These are phyloP conservation scores for Lentinula detonsa DNA, from an alignment of 768 basidiomycete genomes.

Conservation along the genomic window DNA sequence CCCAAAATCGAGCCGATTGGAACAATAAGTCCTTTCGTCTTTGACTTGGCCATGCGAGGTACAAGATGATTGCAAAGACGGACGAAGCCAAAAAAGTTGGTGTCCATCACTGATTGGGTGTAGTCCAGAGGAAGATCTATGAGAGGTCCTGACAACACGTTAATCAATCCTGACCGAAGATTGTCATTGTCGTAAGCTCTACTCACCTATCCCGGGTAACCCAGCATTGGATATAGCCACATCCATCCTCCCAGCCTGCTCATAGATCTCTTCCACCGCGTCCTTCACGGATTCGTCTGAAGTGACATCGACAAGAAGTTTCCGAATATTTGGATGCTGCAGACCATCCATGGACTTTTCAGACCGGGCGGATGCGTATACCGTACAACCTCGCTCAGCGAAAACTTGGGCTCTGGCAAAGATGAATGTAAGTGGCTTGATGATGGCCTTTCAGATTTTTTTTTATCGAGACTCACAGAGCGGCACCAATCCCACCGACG, in stretches of 20 bases:
- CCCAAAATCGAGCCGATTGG: conserved; percentile 25
- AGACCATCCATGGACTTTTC: conserved; percentile 39
- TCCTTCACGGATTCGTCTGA: conserved; percentile 29
- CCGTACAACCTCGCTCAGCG: conserved; percentile 34
- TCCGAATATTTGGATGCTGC: conserved; percentile 25
- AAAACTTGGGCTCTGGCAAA: conserved; percentile 34
- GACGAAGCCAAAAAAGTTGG: conserved; percentile 21
- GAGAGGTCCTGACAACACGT: conserved; percentile 15
- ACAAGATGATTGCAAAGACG: conserved; percentile 21
- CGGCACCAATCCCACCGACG: conserved; percentile 43
- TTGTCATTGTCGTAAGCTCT: background rate
- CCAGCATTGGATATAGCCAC: conserved; percentile 53
- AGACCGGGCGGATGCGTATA: conserved; percentile 48
- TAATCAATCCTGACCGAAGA: background rate
- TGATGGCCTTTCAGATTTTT: no score
- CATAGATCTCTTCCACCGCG: conserved; percentile 34
- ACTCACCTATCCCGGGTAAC: conserved; percentile 1
- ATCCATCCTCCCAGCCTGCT: conserved; percentile 38
- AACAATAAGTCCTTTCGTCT: conserved; percentile 20
- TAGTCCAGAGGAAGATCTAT: conserved; percentile 20
- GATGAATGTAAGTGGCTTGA: background rate
- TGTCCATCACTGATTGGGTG: conserved; percentile 16
- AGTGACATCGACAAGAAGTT: conserved; percentile 37
- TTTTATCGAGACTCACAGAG: conserved; percentile 23
- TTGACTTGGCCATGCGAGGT: conserved; percentile 22